Evolutionary conservation across 345 rosid species (phyloP), one percentile per base, ranked within the genome.

Genomic region (Combretum micranthum): DNA sequence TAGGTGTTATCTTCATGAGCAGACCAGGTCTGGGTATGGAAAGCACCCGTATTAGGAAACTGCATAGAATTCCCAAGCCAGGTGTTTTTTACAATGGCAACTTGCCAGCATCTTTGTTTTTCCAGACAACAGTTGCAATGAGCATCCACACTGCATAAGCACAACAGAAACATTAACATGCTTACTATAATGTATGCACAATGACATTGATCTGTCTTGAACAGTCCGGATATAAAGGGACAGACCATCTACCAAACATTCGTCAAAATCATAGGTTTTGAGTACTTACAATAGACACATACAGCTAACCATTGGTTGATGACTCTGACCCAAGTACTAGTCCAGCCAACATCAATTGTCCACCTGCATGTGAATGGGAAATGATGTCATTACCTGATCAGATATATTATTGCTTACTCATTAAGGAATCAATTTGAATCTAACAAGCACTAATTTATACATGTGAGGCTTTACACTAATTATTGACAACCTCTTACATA

Each of bases 261-360:
- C 7, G 5, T 32, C 10, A 32, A 32, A 32, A 32, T 32, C 39
- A 12, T 20, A 32, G 21, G 11, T 11, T 8, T 23, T 4, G 50
- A 50, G 25, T 22, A 77, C 96, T 80, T 79, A 92, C 98, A 18
- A 65, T 86, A 92, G n/a, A 92, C 84, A 39, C 93, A 88, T 69
- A 79, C 96, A 17, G 96, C 98, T 13, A 92, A 80, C 96, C 96
- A 88, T 72, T 92, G 96, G 55, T 86, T 88, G 58, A 88, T 82
- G 42, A 92, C 61, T 67, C 90, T 85, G 52, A 88, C 98, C 96
- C 98, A 92, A 50, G 98, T 77, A 68, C 98, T 92, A 16, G 98
- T 92, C 98, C 98, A 92, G 48, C 98, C 98, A 50, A 92, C 98
- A 37, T 92, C 98, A 55, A 88, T 86, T 23, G 96, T 92, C 98